Conservation (phyloP, 2,329 filamentous ascomycete genomes). For the Cytospora schulzeri region DNA sequence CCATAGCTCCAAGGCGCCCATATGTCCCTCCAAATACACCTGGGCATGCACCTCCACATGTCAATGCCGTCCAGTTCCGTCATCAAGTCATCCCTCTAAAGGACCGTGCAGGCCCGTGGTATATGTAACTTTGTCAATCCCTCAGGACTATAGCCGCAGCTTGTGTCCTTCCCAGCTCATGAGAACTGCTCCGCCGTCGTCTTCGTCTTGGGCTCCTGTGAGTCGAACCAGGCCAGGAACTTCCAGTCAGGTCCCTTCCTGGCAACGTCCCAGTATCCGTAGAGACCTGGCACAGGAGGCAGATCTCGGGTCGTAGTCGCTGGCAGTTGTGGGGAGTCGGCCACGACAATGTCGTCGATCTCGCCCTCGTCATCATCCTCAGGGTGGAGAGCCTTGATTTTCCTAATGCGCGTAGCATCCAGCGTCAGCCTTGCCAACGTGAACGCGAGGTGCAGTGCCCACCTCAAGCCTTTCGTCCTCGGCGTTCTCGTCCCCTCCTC, state of each 20-base stretch:
- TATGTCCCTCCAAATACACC: not conserved
- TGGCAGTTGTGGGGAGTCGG: constrained; percentile 17
- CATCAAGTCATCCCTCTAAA: not conserved
- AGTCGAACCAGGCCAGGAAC: constrained; percentile 27
- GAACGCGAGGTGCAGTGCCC: constrained; percentile 25
- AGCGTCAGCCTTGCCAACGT: constrained; percentile 29
- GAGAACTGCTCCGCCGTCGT: constrained; percentile 21
- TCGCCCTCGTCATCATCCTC: constrained; percentile 24
- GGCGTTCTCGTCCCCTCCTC: constrained; percentile 9
- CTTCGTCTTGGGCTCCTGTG: constrained; percentile 28
- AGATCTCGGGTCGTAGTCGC: constrained; percentile 15
- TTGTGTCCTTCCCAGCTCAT: not conserved
- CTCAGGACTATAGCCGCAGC: not conserved
- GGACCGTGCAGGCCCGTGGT: not conserved
- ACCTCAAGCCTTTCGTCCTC: constrained; percentile 25
- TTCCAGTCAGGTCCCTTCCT: constrained; percentile 29
- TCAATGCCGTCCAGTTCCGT: not conserved
- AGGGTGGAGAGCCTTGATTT: constrained; percentile 25
- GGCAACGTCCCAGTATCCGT: constrained; percentile 28
- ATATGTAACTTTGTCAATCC: not conserved
- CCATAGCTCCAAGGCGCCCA: constrained; percentile 6
- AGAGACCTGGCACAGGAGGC: constrained; percentile 24
- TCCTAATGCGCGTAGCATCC: constrained; percentile 29
- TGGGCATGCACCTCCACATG: constrained; percentile 2
- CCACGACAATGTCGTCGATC: constrained; percentile 13